Evolutionary conservation across 2,329 filamentous ascomycete species (phyloP).

Genomic region (Ploettnerulaceae sp.): DNA sequence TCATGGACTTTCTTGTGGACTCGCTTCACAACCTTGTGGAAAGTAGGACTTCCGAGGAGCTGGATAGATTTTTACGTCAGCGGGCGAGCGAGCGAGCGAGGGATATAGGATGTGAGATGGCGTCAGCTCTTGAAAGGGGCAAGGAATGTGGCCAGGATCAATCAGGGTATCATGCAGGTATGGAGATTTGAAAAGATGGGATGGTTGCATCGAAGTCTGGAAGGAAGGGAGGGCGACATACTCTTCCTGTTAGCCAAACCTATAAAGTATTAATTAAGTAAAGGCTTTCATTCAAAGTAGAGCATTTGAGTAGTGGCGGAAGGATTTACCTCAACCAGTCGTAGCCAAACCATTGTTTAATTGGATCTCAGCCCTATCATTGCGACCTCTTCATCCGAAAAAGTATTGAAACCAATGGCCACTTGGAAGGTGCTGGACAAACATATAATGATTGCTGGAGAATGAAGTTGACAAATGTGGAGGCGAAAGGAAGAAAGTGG

Average conservation of each 20-base stretch:
- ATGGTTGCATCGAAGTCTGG: background rate
- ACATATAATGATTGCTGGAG: background rate
- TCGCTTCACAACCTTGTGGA: constrained; percentile 48
- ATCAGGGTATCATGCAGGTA: background rate
- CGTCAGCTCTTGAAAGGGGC: background rate
- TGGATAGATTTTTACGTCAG: constrained; percentile 27
- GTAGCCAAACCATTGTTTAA: constrained; percentile 8
- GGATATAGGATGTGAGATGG: background rate
- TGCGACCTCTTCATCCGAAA: too few relatives aligned
- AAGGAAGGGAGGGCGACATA: too few relatives aligned
- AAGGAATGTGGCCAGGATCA: too few relatives aligned
- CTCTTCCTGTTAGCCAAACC: constrained; percentile 29
- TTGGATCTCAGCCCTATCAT: constrained; percentile 1
- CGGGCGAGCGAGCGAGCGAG: background rate
- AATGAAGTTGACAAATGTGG: background rate
- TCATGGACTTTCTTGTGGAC: constrained; percentile 39
- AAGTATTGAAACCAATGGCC: too few relatives aligned
- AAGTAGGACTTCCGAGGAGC: constrained; percentile 49
- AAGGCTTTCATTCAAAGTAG: background rate
- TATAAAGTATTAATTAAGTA: background rate
- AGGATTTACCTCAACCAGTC: constrained; percentile 4
- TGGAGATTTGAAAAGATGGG: background rate
- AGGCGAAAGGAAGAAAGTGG: background rate
- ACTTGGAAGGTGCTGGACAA: constrained; percentile 10
- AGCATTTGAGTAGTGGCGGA: background rate